Conservation (phyloP, 306 rosid genomes). For the Sindora glabra region DNA sequence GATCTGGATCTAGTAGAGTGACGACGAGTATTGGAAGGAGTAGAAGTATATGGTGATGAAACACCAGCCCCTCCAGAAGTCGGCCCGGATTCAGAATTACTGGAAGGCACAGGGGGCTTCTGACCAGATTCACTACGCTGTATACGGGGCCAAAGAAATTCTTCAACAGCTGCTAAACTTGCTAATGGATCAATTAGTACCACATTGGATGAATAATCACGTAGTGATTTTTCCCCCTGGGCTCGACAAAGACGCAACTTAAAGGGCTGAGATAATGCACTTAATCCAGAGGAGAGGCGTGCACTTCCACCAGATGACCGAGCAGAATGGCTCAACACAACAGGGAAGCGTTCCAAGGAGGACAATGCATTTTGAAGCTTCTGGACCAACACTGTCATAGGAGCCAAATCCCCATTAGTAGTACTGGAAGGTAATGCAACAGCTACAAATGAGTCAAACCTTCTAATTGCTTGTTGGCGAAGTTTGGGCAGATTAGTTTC, state of each 20-base stretch:
- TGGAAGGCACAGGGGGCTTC: slow-evolving; percentile 53
- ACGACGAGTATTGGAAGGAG: slow-evolving; percentile 63
- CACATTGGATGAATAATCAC: slow-evolving; percentile 88
- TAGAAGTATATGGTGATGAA: slow-evolving; percentile 55
- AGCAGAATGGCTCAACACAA: slow-evolving; percentile 89
- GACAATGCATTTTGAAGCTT: slow-evolving; percentile 98
- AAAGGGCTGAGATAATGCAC: slow-evolving; percentile 89
- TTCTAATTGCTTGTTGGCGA: slow-evolving; percentile 75
- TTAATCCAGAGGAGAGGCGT: slow-evolving; percentile 87
- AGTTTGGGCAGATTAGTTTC: slow-evolving; percentile 74
- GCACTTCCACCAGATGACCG: slow-evolving; percentile 88
- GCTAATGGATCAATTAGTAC: slow-evolving; percentile 93
- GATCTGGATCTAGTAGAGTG: slow-evolving; percentile 84
- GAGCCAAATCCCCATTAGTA: slow-evolving; percentile 31
- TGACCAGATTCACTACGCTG: slow-evolving; percentile 84
- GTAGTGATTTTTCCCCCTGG: slow-evolving; percentile 85
- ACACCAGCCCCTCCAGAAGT: slow-evolving; percentile 66
- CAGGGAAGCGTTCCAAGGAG: slow-evolving; percentile 94
- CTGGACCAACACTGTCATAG: slow-evolving; percentile 83
- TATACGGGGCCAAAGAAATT: slow-evolving; percentile 95
- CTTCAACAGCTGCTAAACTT: slow-evolving; percentile 94
- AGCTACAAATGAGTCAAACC: slow-evolving; percentile 78
- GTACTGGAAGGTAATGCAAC: slow-evolving; percentile 65
- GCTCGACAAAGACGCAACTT: slow-evolving; percentile 93
- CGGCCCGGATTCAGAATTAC: slow-evolving; percentile 81